A percentile compares a stretch with the other conserved stretches of the same genome.
Conservation (phyloP, 148 eudicot species). For the Amaranthus palmeri region DNA sequence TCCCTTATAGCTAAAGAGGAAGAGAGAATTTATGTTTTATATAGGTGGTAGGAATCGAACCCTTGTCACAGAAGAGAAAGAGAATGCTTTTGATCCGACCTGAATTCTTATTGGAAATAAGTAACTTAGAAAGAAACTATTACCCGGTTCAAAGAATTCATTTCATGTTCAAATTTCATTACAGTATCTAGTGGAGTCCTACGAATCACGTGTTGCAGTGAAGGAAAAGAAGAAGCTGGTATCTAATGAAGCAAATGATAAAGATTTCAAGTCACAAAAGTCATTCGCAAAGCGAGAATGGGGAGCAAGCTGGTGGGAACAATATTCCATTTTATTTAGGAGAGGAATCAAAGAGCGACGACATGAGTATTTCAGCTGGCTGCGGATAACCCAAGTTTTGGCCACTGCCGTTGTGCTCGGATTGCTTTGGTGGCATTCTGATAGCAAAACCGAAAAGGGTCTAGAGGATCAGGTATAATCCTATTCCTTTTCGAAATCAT, state of each 20-base stretch:
- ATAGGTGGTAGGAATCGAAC: too few relatives aligned
- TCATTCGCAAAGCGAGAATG: conserved; percentile 55
- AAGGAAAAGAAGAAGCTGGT: conserved; percentile 67
- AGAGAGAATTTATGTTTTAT: too few relatives aligned
- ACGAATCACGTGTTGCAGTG: conserved; percentile 68
- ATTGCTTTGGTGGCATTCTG: conserved; percentile 94
- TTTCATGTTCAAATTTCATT: conserved; percentile 9
- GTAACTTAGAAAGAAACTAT: background rate
- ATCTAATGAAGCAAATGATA: conserved; percentile 49
- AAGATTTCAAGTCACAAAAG: conserved; percentile 46
- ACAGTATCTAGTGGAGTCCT: conserved; percentile 88
- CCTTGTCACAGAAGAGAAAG: too few relatives aligned
- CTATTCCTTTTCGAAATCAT: background rate
- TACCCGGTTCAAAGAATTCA: background rate
- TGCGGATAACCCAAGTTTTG: conserved; percentile 82
- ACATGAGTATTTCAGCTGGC: conserved; percentile 96
- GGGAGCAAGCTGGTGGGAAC: conserved; percentile 98
- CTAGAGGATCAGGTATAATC: conserved; percentile 74
- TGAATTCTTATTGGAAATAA: too few relatives aligned
- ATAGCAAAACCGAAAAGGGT: conserved; percentile 42
- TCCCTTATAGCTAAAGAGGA: too few relatives aligned
- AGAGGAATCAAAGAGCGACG: conserved; percentile 90
- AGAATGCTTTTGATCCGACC: too few relatives aligned
- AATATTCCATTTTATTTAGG: conserved; percentile 59
- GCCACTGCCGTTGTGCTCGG: conserved; percentile 82